Base-by-base conservation (phyloP, 2,329 filamentous ascomycete genomes). In the Macrophomina phaseolina region DNA sequence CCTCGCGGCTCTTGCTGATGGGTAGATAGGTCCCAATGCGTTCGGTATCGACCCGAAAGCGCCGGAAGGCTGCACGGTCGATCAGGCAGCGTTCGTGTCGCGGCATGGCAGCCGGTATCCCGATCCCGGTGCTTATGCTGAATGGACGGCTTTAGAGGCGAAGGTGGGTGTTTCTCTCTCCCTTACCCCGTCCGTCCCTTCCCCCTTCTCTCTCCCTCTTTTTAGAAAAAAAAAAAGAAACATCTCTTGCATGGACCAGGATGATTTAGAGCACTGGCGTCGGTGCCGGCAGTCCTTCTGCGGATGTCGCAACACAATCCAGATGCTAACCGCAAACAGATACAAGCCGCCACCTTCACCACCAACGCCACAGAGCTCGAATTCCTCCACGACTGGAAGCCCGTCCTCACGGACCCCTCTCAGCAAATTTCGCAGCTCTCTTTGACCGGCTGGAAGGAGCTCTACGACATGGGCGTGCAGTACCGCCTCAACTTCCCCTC, bases 21-120 rank as follows among this genome's bases (percentile, higher is more conserved):
- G 18, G 6, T 34, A 1, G 4, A n/a, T 6, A 45, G 86, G 85
- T 0, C 85, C 86, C 11, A 84, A 89, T 70, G 82, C 88, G 55
- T 82, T 85, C 67, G 80, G 78, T 12, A 86, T 90, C 65, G 84
- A 84, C 0, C 77, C 83, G 36, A 80, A 84, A 4, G 79, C 86
- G 1, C 88, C 88, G 0, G 79, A 83, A 1, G 81, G 83, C 51
- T 90, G 88, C 73, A 78, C 77, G 9, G 83, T 90, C 4, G 86
- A 90, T 67, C 84, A 88, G 71, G 87, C 85, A 3, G 85, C 86
- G 5, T 89, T 88, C 68, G 78, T 87, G 40, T 81, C 83, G 1
- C 84, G 87, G 18, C 88, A 90, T 77, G 89, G 88, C 18, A 88
- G 86, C 49, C 81, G 88, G 49, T 91, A 85, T 71, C 88, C 87